These are phyloP conservation scores for barley (Hordeum vulgare) DNA, from an alignment of 176 grass and related monocot species.

Conservation along the genomic window MorexV3_pseudomolecules_assembly NC_058519.1:122363373-122363872, in stretches of 20 bases:
- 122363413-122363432: not conserved
- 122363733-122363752: no score
- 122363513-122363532: conserved; percentile 14
- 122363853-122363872: no score
- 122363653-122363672: no score
- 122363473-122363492: not conserved
- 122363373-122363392: not conserved
- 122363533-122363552: not conserved
- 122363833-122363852: no score
- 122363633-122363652: no score
- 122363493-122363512: not conserved
- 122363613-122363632: not conserved
- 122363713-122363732: no score
- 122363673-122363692: no score
- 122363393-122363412: conserved; percentile 8
- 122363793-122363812: no score
- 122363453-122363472: not conserved
- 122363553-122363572: conserved; percentile 19
- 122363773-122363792: no score
- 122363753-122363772: no score
- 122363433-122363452: not conserved
- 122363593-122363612: not conserved
- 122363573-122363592: not conserved
- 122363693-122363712: no score
- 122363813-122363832: no score